Percentiles rank a stretch among this genome's conserved stretches.
phyloP scores from a whole-genome alignment of 108 stramenopile genomes.

The Nannochloropsis salina region DNA sequence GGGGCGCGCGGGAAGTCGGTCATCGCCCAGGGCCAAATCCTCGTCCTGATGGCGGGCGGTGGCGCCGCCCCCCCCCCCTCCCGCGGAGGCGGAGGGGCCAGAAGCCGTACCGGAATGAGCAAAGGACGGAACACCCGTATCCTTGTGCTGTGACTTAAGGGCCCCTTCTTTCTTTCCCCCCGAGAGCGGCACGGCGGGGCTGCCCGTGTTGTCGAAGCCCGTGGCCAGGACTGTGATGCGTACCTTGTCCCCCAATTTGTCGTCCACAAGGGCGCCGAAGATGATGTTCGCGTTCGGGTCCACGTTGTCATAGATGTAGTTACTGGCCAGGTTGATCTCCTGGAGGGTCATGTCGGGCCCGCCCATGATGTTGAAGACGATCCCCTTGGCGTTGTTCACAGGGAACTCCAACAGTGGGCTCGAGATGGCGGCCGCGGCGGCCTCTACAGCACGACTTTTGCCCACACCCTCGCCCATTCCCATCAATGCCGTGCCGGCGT shows the following conservation, averaged over 20 bases:
- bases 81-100: neutral
- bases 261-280: constrained; percentile 82
- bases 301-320: constrained; percentile 81
- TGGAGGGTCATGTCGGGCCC: constrained; percentile 74
- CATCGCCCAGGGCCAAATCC: neutral
- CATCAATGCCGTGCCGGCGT: constrained; percentile 84
- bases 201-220: constrained; percentile 58
- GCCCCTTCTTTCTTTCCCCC: neutral
- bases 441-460: constrained; percentile 74
- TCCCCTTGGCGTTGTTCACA: constrained; percentile 76
- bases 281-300: constrained; percentile 89
- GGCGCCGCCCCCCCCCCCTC: neutral
- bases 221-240: constrained; percentile 84
- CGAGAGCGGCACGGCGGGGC: neutral
- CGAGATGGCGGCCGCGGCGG: constrained; percentile 77
- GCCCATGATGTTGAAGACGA: constrained; percentile 84
- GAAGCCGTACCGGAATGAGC: neutral
- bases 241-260: constrained; percentile 71
- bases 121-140: neutral
- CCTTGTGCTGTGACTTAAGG: neutral
- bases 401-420: constrained; percentile 77
- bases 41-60: neutral
- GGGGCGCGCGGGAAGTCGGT: neutral
- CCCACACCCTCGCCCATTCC: constrained; percentile 76
- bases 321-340: constrained; percentile 73